These are phyloP conservation scores for Rhodocollybia butyracea DNA, from an alignment of 768 basidiomycete species.

Conservation along the genomic window DNA sequence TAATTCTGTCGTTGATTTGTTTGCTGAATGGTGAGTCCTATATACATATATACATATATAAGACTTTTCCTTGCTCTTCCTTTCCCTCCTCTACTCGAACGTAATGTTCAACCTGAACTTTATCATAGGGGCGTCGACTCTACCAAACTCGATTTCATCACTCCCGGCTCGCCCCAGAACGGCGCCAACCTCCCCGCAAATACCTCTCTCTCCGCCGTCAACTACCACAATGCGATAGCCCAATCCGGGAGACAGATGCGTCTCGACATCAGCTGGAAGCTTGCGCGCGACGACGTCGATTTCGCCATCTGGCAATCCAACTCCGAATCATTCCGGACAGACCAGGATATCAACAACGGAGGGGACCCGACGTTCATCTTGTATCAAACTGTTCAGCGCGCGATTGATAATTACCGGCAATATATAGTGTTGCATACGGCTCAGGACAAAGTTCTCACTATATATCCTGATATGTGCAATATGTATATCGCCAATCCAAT, in stretches of 20 bases:
- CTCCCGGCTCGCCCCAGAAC: constrained; percentile 10
- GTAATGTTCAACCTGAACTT: not conserved
- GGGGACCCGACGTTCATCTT: constrained; percentile 2
- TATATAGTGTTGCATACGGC: constrained; percentile 8
- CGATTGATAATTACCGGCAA: constrained; percentile 11
- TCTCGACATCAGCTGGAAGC: constrained; percentile 12
- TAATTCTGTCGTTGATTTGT: constrained; percentile 9
- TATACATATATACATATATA: too few species aligned
- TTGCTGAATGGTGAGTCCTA: constrained; percentile 7
- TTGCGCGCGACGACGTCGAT: constrained; percentile 1
- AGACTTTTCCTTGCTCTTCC: too few species aligned
- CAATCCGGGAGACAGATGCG: constrained; percentile 8
- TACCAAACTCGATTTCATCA: constrained; percentile 12
- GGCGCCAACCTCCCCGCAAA: constrained; percentile 7
- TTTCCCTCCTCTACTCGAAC: too few species aligned
- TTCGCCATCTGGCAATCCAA: constrained; percentile 6
- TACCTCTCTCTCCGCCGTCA: not conserved
- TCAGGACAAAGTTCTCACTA: constrained; percentile 5
- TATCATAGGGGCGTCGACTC: constrained; percentile 10
- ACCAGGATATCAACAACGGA: constrained; percentile 12
- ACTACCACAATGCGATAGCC: constrained; percentile 7
- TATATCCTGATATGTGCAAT: constrained; percentile 13
- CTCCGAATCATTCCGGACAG: constrained; percentile 10
- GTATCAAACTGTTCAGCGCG: constrained; percentile 7
- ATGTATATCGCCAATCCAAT: constrained; percentile 6